These are phyloP conservation scores for Microbotryum lychnidis-dioicae DNA, from an alignment of 1,284 basidiomycete species.

Conservation along the genomic window DNA sequence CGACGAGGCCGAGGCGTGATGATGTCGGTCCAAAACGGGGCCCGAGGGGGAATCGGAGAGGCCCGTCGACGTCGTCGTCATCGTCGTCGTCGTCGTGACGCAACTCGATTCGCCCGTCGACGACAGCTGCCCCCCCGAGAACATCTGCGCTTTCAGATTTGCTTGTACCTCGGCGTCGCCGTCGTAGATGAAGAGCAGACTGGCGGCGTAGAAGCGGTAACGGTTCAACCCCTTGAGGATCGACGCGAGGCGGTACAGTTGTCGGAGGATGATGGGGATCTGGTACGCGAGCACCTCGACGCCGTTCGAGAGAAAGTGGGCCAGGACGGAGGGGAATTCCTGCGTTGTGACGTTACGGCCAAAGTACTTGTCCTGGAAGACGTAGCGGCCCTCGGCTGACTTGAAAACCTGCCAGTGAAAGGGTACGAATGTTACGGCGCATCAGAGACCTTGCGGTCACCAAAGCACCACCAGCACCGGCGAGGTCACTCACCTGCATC, in stretches of 20 bases:
- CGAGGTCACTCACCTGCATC: conserved; percentile 74
- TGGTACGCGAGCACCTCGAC: conserved; percentile 76
- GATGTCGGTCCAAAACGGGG: conserved; percentile 9
- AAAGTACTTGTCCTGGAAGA: conserved; percentile 93
- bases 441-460: neutral
- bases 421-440: too few species aligned
- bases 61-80: conserved; percentile 19
- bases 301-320: conserved; percentile 79
- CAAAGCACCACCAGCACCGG: neutral
- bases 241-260: conserved; percentile 84
- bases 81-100: conserved; percentile 28
- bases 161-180: conserved; percentile 79
- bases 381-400: conserved; percentile 66
- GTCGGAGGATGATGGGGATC: conserved; percentile 81
- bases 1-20: conserved; percentile 6
- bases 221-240: conserved; percentile 81
- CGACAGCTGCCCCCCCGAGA: neutral
- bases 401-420: conserved; percentile 74
- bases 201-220: conserved; percentile 97
- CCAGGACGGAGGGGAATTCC: conserved; percentile 74
- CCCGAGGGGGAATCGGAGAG: neutral
- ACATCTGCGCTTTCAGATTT: too few species aligned
- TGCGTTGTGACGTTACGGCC: conserved; percentile 79
- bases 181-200: conserved; percentile 93
- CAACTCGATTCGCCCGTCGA: neutral